phyloP scores from a whole-genome alignment of 2,329 filamentous ascomycete species.

The Ilyonectria robusta region DNA sequence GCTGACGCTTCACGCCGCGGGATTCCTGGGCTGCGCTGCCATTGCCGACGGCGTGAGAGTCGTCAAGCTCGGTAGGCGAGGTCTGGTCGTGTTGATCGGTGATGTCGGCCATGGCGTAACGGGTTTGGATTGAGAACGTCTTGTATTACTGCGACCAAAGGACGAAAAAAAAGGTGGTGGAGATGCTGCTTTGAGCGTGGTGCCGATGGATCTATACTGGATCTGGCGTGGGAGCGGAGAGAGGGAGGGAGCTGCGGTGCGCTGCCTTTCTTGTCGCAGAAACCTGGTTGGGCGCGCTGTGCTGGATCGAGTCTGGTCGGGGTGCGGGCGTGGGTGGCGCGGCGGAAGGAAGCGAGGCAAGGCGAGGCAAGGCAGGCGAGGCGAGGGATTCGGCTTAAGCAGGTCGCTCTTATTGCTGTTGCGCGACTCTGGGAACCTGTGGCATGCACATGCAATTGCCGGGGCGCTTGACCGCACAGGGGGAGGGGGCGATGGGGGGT shows the following conservation, averaged over 20 bases:
- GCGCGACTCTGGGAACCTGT: constrained; percentile 32
- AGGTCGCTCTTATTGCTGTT: constrained; percentile 42
- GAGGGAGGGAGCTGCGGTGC: constrained; percentile 61
- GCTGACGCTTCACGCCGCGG: constrained; percentile 91
- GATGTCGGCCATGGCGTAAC: constrained; percentile 79
- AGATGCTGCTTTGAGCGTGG: constrained; percentile 76
- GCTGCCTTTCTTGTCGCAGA: constrained; percentile 66
- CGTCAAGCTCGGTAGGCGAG: constrained; percentile 81
- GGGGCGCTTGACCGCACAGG: constrained; percentile 48
- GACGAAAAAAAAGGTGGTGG: constrained; percentile 68
- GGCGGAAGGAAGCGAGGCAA: constrained; percentile 60
- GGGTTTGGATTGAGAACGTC: constrained; percentile 42
- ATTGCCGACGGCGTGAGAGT: constrained; percentile 80
- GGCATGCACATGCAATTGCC: constrained; percentile 48
- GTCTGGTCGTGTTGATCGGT: constrained; percentile 83
- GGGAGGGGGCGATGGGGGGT: constrained; percentile 42
- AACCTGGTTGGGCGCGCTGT: constrained; percentile 66
- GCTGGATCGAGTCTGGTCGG: constrained; percentile 57
- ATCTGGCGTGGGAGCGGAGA: constrained; percentile 70
- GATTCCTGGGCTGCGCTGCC: constrained; percentile 77
- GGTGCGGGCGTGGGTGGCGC: constrained; percentile 48
- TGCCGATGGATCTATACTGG: constrained; percentile 77
- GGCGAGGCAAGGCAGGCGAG: constrained; percentile 45
- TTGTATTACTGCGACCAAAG: constrained; percentile 55
- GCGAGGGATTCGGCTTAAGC: constrained; percentile 42